Evolutionary conservation across 2,329 filamentous ascomycete species (phyloP).

Genomic region (Monosporascus ibericus): DNA sequence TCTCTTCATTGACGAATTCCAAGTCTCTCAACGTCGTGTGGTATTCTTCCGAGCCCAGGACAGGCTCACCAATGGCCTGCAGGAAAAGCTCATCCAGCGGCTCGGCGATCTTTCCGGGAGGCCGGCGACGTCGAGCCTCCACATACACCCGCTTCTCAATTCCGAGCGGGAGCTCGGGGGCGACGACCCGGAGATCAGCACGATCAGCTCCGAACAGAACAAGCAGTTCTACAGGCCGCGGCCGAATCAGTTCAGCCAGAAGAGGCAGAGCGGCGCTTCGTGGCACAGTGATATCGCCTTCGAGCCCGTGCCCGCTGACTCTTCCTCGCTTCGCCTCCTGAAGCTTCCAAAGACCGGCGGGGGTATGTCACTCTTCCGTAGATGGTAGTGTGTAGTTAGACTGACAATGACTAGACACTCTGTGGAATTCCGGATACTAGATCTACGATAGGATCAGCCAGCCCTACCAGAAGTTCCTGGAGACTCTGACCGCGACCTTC

Average conservation of each 20-base stretch:
- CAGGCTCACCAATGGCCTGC: constrained; percentile 35
- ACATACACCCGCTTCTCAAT: constrained; percentile 43
- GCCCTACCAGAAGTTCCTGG: constrained; percentile 39
- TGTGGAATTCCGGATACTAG: constrained; percentile 46
- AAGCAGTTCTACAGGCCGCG: constrained; percentile 45
- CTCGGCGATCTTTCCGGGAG: constrained; percentile 38
- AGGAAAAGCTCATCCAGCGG: constrained; percentile 36
- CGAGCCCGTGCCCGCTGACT: constrained; percentile 46
- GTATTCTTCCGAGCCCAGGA: constrained; percentile 45
- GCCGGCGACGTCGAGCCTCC: constrained; percentile 42
- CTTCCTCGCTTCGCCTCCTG: constrained; percentile 45
- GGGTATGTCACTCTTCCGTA: constrained; percentile 13
- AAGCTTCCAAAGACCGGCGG: constrained; percentile 41
- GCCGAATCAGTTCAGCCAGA: constrained; percentile 26
- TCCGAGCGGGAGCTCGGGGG: constrained; percentile 36
- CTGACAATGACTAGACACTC: constrained; percentile 6
- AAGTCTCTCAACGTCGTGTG: constrained; percentile 42
- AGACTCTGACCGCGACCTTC: constrained; percentile 43
- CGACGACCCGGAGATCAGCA: constrained; percentile 48
- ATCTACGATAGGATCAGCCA: constrained; percentile 49
- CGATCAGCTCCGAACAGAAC: constrained; percentile 50
- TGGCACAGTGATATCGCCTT: constrained; percentile 52
- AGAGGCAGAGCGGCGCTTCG: constrained; percentile 31
- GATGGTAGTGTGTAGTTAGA: background rate
- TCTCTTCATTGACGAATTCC: constrained; percentile 1